phyloP scores from a whole-genome alignment of 768 basidiomycete genomes.

The Solioccasus polychromus region DNA sequence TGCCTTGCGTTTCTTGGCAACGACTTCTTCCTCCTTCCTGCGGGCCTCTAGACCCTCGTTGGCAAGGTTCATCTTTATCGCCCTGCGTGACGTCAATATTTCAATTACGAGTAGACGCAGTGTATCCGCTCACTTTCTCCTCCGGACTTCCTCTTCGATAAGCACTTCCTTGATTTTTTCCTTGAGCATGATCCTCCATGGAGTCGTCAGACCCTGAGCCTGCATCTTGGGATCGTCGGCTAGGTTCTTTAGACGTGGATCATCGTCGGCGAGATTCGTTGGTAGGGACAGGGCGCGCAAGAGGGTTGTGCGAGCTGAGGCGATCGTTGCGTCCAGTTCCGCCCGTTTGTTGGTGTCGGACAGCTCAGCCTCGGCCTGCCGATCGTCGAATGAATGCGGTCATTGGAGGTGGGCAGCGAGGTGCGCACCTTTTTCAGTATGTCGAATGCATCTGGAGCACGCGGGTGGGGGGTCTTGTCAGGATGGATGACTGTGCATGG shows the following conservation, averaged over 20 bases:
- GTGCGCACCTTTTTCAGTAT: constrained; percentile 79
- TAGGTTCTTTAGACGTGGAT: constrained; percentile 50
- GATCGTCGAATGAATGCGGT: not conserved
- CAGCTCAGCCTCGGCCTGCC: constrained; percentile 81
- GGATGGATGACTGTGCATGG: constrained; percentile 86
- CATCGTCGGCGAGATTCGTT: constrained; percentile 52
- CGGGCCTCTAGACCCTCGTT: constrained; percentile 92
- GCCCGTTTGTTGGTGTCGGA: constrained; percentile 76
- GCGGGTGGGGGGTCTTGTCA: constrained; percentile 89
- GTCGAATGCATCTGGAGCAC: constrained; percentile 92
- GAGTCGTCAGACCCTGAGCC: constrained; percentile 40
- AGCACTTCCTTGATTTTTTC: constrained; percentile 78
- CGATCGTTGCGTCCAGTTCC: constrained; percentile 77
- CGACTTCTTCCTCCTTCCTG: constrained; percentile 85
- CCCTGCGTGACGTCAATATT: constrained; percentile 43
- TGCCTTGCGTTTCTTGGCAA: constrained; percentile 75
- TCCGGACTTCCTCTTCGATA: constrained; percentile 85
- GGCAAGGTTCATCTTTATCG: constrained; percentile 86
- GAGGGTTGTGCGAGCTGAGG: constrained; percentile 66
- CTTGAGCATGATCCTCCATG: constrained; percentile 65
- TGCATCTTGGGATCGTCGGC: constrained; percentile 36
- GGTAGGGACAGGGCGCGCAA: constrained; percentile 66
- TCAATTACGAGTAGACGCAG: not conserved
- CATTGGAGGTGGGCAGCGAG: not conserved
- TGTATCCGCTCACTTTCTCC: constrained; percentile 65